These are phyloP conservation scores for Eucalyptus grandis DNA, from an alignment of 345 rosid genomes.

Conservation along the genomic window DNA sequence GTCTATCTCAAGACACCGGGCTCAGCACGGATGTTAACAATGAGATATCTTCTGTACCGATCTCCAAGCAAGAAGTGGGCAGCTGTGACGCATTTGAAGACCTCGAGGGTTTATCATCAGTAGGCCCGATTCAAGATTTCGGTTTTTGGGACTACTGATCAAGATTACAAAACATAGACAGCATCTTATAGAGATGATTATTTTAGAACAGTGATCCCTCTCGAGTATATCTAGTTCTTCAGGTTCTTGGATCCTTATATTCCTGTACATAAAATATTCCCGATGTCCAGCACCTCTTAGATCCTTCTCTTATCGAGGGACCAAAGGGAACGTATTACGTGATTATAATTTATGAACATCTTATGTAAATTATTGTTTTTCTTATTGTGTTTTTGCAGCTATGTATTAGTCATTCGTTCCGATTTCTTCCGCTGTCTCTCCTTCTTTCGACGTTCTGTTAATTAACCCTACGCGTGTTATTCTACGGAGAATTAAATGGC, in stretches of 20 bases:
- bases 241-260: not conserved
- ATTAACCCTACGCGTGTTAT: not conserved
- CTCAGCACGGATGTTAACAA: constrained; percentile 46
- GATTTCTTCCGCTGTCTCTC: not conserved
- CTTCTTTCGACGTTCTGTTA: not conserved
- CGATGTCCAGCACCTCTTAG: not conserved
- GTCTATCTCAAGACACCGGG: constrained; percentile 56
- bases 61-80: constrained; percentile 20
- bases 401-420: not conserved
- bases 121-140: not conserved
- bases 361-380: not conserved
- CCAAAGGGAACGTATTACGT: not conserved
- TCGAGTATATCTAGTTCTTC: not conserved
- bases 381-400: not conserved
- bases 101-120: not conserved
- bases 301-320: not conserved
- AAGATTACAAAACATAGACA: not conserved
- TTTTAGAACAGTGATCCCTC: not conserved
- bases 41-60: constrained; percentile 29
- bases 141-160: not conserved
- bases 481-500: not conserved
- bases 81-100: not conserved
- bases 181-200: not conserved
- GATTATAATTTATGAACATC: not conserved
- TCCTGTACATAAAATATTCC: not conserved